These are phyloP conservation scores for Seminavis robusta DNA, from an alignment of 108 stramenopile species.

Conservation along the genomic window DNA sequence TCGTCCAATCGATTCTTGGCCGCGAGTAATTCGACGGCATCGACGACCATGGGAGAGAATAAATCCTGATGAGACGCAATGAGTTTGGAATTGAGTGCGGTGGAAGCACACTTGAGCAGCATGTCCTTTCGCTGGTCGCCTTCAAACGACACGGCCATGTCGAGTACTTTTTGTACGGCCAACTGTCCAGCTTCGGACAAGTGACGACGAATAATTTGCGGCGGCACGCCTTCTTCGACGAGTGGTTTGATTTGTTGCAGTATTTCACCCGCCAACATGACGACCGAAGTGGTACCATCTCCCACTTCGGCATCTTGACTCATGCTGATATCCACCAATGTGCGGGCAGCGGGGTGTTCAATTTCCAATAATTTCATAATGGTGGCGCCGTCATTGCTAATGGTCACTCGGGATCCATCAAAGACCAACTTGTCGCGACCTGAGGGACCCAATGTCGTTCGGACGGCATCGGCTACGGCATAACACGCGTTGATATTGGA, in stretches of 20 bases:
- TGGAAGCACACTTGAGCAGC: slow-evolving; percentile 93
- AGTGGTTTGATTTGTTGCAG: slow-evolving; percentile 94
- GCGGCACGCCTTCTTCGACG: slow-evolving; percentile 98
- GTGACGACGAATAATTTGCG: slow-evolving; percentile 85
- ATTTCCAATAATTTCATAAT: slow-evolving; percentile 98
- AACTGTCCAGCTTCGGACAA: slow-evolving; percentile 68
- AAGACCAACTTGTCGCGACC: slow-evolving; percentile 99
- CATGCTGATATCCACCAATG: slow-evolving; percentile 97
- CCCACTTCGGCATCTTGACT: slow-evolving; percentile 97
- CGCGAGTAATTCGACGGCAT: slow-evolving; percentile 82
- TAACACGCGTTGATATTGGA: slow-evolving; percentile 99
- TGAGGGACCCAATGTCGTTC: slow-evolving; percentile 95
- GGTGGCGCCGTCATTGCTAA: slow-evolving; percentile 98
- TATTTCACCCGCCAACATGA: slow-evolving; percentile 93
- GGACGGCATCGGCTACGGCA: slow-evolving; percentile 96
- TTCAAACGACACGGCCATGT: slow-evolving; percentile 48
- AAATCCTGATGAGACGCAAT: slow-evolving; percentile 94
- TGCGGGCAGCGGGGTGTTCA: slow-evolving; percentile 98
- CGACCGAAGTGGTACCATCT: slow-evolving; percentile 98
- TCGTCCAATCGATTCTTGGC: slow-evolving; percentile 65
- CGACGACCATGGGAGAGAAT: slow-evolving; percentile 98
- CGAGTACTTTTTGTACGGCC: slow-evolving; percentile 74
- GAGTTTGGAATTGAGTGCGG: slow-evolving; percentile 98
- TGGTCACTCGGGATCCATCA: slow-evolving; percentile 85
- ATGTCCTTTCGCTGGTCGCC: slow-evolving; percentile 57